These are phyloP conservation scores for Scheffersomyces spartinae DNA, from an alignment of 805 yeast species.

Conservation along the genomic window DNA sequence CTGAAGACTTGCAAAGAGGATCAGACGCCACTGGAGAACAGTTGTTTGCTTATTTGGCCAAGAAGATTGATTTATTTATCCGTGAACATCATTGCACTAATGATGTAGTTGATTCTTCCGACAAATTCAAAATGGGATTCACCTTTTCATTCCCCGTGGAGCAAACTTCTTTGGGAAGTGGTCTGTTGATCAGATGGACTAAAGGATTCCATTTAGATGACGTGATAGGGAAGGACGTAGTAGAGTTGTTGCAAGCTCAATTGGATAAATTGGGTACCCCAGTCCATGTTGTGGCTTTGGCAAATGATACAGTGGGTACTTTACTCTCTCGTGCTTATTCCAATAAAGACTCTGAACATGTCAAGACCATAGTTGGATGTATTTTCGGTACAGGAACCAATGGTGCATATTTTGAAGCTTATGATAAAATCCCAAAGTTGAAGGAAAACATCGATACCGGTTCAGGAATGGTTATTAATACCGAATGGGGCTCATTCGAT, in stretches of 20 bases:
- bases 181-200: slow-evolving; percentile 88
- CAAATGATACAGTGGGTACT: slow-evolving; percentile 95
- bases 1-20: slow-evolving; percentile 67
- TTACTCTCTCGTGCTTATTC: slow-evolving; percentile 79
- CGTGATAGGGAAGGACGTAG: slow-evolving; percentile 77
- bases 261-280: slow-evolving; percentile 49
- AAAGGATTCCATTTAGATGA: slow-evolving; percentile 87
- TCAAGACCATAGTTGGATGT: slow-evolving; percentile 76
- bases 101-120: slow-evolving; percentile 17
- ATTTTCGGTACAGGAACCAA: slow-evolving; percentile 97
- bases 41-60: slow-evolving; percentile 66
- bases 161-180: slow-evolving; percentile 70
- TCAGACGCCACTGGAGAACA: slow-evolving; percentile 47
- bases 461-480: slow-evolving; percentile 76
- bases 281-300: slow-evolving; percentile 72
- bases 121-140: slow-evolving; percentile 66
- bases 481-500: slow-evolving; percentile 98
- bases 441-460: slow-evolving; percentile 23
- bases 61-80: slow-evolving; percentile 55
- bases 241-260: slow-evolving; percentile 56
- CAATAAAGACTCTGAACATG: slow-evolving; percentile 43
- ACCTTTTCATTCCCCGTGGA: slow-evolving; percentile 90
- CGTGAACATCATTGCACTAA: slow-evolving; percentile 55
- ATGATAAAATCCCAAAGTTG: slow-evolving; percentile 65
- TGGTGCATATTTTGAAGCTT: slow-evolving; percentile 81